A percentile compares a stretch with the other conserved stretches of the same genome.
phyloP scores from a whole-genome alignment of 1,284 basidiomycete genomes.

The Dichomitus squalens region DNA sequence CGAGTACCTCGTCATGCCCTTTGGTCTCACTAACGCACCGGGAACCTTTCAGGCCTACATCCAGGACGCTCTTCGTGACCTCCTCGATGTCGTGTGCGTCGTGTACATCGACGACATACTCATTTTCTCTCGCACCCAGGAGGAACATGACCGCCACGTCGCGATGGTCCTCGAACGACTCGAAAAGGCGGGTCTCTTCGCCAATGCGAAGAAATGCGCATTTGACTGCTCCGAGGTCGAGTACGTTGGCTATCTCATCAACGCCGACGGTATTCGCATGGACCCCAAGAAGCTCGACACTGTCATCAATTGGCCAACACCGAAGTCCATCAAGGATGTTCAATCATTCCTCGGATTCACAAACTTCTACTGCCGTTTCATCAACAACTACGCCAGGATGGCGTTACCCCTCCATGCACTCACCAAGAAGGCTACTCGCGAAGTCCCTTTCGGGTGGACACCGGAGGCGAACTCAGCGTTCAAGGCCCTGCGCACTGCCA shows the following conservation, averaged over 20 bases:
- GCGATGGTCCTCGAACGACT: slow-evolving; percentile 14
- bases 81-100: slow-evolving; percentile 21
- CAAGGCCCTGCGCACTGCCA: slow-evolving; percentile 28
- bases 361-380: slow-evolving; percentile 45
- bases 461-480: slow-evolving; percentile 23
- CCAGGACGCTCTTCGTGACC: slow-evolving; percentile 10
- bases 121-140: slow-evolving; percentile 26
- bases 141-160: slow-evolving; percentile 33
- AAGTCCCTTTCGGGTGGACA: slow-evolving; percentile 10
- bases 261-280: slow-evolving; percentile 38
- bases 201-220: slow-evolving; percentile 41
- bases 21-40: slow-evolving; percentile 21
- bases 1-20: slow-evolving; percentile 20
- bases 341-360: slow-evolving; percentile 40
- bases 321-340: slow-evolving; percentile 33
- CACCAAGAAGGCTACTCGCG: slow-evolving; percentile 25
- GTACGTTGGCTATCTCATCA: slow-evolving; percentile 46
- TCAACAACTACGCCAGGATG: slow-evolving; percentile 37
- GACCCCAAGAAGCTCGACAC: slow-evolving; percentile 41
- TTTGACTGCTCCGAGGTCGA: slow-evolving; percentile 38
- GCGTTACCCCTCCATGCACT: slow-evolving; percentile 26
- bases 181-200: slow-evolving; percentile 10
- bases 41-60: slow-evolving; percentile 22
- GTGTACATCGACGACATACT: slow-evolving; percentile 35
- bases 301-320: slow-evolving; percentile 41